Base-by-base conservation (phyloP, 2,329 filamentous ascomycete species). In the Onygenales sp. region DNA sequence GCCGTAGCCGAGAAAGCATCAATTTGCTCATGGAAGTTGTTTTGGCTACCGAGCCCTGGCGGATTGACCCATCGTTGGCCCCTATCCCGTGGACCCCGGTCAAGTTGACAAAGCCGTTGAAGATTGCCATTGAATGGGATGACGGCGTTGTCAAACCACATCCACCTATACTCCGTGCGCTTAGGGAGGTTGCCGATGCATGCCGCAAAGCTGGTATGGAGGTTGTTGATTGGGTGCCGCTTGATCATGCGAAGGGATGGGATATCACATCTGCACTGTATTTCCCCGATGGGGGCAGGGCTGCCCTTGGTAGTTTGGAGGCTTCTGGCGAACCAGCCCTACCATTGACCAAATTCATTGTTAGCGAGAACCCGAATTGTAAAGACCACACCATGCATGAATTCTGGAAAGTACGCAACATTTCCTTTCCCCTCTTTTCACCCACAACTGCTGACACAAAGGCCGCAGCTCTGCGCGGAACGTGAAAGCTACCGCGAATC, bases 271-370 rank as follows among this genome's bases (percentile, higher is more conserved):
- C 71, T 1, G 68, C 64, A 2, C 60, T 82, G 1, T 84, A 84
- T 63, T 86, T 80, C 65, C 66, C 74, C 1, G 84, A 87, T 58
- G 83, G 80, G 33, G 83, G 75, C 0, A 67, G 72, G n/a, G 76
- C 81, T 54, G 77, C 78, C 33, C 65, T 67, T 1, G 72, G 71
- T 2, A 72, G 76, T 0, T 71, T 86, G 2, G 69, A 74, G 2
- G 69, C 72, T 1, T 77, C 77, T 0, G 78, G 77, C 1, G 83
- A 87, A 60, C 81, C 83, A 0, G 71, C 75, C 61, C 68, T 78
- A 1, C 81, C 83, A 0, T 67, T 86, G 0, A 77, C 80, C 0
- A 72, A 79, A 54, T 82, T 78, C 61, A 83, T 86, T 49, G 69
- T 76, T 53, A 72, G 82, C 3, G 74, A 79, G 1, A 80, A 84